phyloP scores from a whole-genome alignment of 2,329 filamentous ascomycete species.

The Fonsecaea pedrosoi region DNA sequence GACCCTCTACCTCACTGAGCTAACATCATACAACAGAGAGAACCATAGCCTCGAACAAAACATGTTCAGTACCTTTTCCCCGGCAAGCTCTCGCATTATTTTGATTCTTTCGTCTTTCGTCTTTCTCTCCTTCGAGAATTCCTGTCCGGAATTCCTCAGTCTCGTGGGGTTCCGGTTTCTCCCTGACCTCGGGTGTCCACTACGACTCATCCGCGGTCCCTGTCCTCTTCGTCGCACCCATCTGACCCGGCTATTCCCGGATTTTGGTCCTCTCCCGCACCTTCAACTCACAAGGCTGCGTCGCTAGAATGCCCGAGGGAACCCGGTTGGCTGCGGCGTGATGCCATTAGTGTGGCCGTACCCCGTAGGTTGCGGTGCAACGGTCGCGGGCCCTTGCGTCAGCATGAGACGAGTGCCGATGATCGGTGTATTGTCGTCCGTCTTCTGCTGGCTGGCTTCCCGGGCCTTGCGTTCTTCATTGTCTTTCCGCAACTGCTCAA shows the following conservation, averaged over 20 bases:
- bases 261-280: conserved; percentile 4
- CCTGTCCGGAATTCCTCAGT: conserved; percentile 2
- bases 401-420: conserved; percentile 92
- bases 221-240: conserved; percentile 2
- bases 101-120: not conserved
- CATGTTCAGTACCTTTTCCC: not conserved
- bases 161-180: not conserved
- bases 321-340: conserved; percentile 85
- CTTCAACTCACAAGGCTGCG: conserved; percentile 11
- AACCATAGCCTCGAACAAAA: conserved; percentile 11
- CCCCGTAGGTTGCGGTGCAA: conserved; percentile 65
- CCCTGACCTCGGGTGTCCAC: not conserved
- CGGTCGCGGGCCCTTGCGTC: conserved; percentile 78
- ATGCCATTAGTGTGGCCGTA: conserved; percentile 87
- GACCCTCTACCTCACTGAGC: not conserved
- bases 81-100: conserved; percentile 15
- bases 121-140: conserved; percentile 3
- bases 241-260: conserved; percentile 31
- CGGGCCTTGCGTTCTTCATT: conserved; percentile 87
- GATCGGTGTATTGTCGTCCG: conserved; percentile 92
- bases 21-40: conserved; percentile 23
- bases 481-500: conserved; percentile 86
- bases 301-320: conserved; percentile 59
- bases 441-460: conserved; percentile 78
- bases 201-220: conserved; percentile 4